phyloP scores from a whole-genome alignment of 176 grass and related monocot species.

The Leersia perrieri region DNA sequence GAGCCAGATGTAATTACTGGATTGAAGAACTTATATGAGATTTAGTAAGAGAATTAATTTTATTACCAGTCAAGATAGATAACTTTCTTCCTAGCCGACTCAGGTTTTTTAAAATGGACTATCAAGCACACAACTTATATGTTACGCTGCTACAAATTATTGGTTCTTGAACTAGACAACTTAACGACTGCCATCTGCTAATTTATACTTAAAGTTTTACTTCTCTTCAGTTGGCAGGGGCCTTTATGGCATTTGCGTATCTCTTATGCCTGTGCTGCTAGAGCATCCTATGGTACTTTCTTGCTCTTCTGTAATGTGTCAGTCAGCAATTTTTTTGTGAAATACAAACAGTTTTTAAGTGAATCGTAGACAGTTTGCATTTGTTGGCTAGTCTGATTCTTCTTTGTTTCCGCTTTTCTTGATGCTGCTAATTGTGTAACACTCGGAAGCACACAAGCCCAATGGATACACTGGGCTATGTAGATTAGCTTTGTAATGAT shows the following conservation, averaged over 20 bases:
- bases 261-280: not conserved
- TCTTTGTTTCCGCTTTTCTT: constrained; percentile 1
- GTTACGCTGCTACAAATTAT: not conserved
- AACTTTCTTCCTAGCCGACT: not conserved
- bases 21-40: not conserved
- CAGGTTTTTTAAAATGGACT: not conserved
- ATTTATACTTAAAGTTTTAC: not conserved
- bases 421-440: not conserved
- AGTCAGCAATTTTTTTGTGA: not conserved
- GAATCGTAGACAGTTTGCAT: not conserved
- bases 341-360: not conserved
- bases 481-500: constrained; percentile 18
- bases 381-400: not conserved
- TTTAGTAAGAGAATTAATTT: not conserved
- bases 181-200: not conserved
- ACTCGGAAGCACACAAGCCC: not conserved
- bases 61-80: not conserved
- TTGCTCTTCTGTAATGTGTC: not conserved
- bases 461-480: not conserved
- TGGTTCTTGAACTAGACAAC: not conserved
- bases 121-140: not conserved
- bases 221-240: not conserved
- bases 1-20: not conserved
- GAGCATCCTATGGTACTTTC: not conserved
- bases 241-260: not conserved